Evolutionary conservation across 1,284 basidiomycete genomes (phyloP), one percentile per base, ranked within the genome.

Genomic region (Cystobasidium slooffiae): DNA sequence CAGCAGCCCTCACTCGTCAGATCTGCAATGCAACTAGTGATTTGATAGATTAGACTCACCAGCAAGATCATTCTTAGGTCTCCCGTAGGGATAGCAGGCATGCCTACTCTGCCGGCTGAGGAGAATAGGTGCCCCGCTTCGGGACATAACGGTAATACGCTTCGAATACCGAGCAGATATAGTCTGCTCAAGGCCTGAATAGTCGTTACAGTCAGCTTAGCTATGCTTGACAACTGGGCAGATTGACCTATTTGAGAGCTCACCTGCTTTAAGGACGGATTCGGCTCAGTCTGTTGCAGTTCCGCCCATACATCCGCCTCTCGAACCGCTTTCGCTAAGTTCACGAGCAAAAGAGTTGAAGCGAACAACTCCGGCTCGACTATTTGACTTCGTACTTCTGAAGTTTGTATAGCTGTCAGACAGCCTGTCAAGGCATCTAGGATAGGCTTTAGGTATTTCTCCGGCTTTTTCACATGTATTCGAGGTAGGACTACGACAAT

Each of bases 401-500:
- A 39, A 59, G 37, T 31, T n/a, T 59, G 37, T n/a, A 59, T 1
- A 12, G 61, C 61, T 46, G 44, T 46, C 14, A 49, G 47, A 20
- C 61, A 63, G 31, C 46, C 43, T 24, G 44, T 63, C 9, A 63
- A 49, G 44, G 46, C 44, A 63, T 46, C 61, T 31, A 63, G n/a
- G 20, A 63, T 41, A n/a, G 61, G 46, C 14, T 47, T 63, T 20
- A 46, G 61, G 22, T 47, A 63, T 24, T 63, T 63, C 43, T 63
- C 61, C 14, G 61, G 61, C 20, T 49, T 63, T n/a, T 49, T 63
- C 20, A 63, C 61, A 9, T 41, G n/a, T 46, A 63, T 49, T 47
- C 61, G 61, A 6, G 61, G 61, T 49, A 63, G 39, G n/a, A 63
- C 61, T 63, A 10, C 10, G n/a, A 24, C 41, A 24, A 18, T 8